Conservation (phyloP, 768 basidiomycete genomes). For the Rhodotorula kratochvilovae region DNA sequence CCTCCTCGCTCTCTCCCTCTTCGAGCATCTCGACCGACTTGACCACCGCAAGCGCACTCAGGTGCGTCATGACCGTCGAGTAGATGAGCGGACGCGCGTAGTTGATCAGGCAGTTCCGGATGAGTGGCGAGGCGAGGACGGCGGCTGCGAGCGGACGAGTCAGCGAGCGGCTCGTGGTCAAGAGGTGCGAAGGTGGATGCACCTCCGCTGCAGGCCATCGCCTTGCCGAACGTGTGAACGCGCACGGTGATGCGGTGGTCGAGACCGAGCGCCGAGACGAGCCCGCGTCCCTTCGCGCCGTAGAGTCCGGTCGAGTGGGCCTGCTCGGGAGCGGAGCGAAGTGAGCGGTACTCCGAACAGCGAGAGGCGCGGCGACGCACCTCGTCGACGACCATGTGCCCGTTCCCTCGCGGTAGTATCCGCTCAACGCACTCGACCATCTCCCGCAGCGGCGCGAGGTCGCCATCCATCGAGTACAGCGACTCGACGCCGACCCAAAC, state of each 20-base stretch:
- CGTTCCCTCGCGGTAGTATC: conserved; percentile 60
- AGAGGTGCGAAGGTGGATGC: conserved; percentile 42
- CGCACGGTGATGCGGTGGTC: conserved; percentile 67
- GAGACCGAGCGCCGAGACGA: conserved; percentile 66
- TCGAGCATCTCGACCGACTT: conserved; percentile 75
- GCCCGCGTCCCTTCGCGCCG: conserved; percentile 68
- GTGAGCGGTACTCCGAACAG: no score
- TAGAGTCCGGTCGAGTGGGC: conserved; percentile 91
- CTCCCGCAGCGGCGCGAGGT: conserved; percentile 66
- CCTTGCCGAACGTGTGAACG: conserved; percentile 90
- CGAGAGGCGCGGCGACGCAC: no score
- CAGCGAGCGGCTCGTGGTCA: background rate
- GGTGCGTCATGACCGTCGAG: conserved; percentile 75
- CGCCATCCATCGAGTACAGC: conserved; percentile 95
- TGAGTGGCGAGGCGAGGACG: conserved; percentile 63
- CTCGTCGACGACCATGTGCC: conserved; percentile 74
- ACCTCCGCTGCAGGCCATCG: conserved; percentile 80
- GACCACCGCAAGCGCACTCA: conserved; percentile 68
- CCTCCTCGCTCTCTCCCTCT: conserved; percentile 56
- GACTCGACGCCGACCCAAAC: conserved; percentile 82
- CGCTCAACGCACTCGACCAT: conserved; percentile 62
- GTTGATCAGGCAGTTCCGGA: conserved; percentile 81
- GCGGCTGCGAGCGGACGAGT: conserved; percentile 57
- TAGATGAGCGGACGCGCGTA: conserved; percentile 88
- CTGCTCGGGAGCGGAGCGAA: conserved; percentile 7